Evolutionary conservation across 1,284 basidiomycete genomes (phyloP), one percentile per base, ranked within the genome.

Genomic region (Tremellales sp.): DNA sequence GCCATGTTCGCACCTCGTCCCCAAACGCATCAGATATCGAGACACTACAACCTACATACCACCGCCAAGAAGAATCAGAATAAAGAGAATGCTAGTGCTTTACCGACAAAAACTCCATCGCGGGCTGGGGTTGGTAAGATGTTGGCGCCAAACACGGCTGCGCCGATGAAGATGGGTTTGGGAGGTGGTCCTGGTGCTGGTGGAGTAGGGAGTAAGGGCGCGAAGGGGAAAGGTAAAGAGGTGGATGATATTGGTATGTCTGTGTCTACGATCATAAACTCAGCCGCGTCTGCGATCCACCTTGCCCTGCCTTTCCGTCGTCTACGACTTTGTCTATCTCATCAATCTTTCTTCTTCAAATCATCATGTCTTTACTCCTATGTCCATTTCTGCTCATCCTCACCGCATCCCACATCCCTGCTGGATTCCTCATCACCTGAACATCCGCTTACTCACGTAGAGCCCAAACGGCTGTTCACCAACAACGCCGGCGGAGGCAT

Each of bases 31-130:
- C 53, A 59, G 24, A 40, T 62, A 6, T 43, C 49, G 2, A 45
- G 64, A 3, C 61, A 57, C 12, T 60, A 61, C 43, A 49, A 10
- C 26, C n/a, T n/a, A n/a, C 33, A 48, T 23, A 40, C 43, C 10
- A 25, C 40, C 13, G 47, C 47, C 2, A 57, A 57, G 6, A 59
- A 56, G 48, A 65, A 64, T 41, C 26, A 54, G 5, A 57, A 64
- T 43, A 62, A 62, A 45, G 62, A 64, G 49, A 62, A 70, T 53
- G 48, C 57, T 3, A 40, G 48, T 46, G 61, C 50, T 40, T 43
- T 67, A 17, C 65, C 65, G 2, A 49, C 55, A 2, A 67, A 65
- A 40, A 67, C 64, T 10, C 59, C 62, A n/a, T 60, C 59, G 24
- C 39, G 61, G 23, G 40, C 55, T 12, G 54, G 60, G 7, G 42